A percentile compares a stretch with the other conserved stretches of the same genome.
These are phyloP conservation scores for Orbilia ellipsospora DNA, from an alignment of 2,329 filamentous ascomycete genomes.

Conservation along the genomic window DNA sequence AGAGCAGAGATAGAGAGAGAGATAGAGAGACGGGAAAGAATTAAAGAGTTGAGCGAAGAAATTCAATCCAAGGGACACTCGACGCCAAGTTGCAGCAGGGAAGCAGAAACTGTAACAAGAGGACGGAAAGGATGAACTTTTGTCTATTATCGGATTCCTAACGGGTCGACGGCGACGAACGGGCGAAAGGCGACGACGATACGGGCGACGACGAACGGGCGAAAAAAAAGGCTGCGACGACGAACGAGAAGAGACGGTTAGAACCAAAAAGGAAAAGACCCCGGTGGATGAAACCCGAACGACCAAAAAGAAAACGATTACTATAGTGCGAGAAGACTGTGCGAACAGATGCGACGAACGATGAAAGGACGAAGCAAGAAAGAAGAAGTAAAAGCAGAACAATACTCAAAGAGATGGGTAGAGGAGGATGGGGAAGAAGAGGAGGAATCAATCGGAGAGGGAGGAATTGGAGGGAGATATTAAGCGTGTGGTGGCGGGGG, in stretches of 20 bases:
- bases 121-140: conserved; percentile 56
- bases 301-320: conserved; percentile 14
- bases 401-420: background rate
- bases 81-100: conserved; percentile 55
- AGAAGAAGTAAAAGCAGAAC: conserved; percentile 31
- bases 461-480: conserved; percentile 43
- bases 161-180: conserved; percentile 31
- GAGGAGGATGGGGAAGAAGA: conserved; percentile 58
- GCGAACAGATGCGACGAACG: conserved; percentile 56
- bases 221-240: conserved; percentile 51
- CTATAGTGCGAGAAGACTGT: conserved; percentile 55
- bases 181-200: conserved; percentile 23
- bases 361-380: conserved; percentile 54
- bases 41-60: conserved; percentile 42
- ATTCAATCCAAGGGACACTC: conserved; percentile 56
- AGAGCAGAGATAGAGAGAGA: conserved; percentile 14
- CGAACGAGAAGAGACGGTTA: conserved; percentile 42
- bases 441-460: conserved; percentile 53
- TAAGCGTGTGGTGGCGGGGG: conserved; percentile 44
- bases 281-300: conserved; percentile 18
- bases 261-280: no score
- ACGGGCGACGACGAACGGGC: conserved; percentile 31
- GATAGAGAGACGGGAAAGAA: conserved; percentile 43
- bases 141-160: conserved; percentile 56
- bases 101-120: conserved; percentile 57